phyloP scores from a whole-genome alignment of 768 basidiomycete genomes.

The Lepiota venenata region DNA sequence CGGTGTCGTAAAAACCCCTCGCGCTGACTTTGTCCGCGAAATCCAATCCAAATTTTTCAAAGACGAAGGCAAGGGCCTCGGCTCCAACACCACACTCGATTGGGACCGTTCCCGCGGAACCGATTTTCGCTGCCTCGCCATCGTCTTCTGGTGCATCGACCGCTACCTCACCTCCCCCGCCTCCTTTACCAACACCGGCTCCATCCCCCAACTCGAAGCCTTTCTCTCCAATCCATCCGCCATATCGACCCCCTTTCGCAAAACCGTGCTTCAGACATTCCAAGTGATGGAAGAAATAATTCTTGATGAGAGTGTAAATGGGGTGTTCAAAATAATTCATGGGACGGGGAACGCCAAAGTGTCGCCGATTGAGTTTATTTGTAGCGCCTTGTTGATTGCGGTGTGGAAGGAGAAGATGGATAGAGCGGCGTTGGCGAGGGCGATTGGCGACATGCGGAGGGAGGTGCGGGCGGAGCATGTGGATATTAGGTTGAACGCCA shows the following conservation, averaged over 20 bases:
- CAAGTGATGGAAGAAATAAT: conserved; percentile 45
- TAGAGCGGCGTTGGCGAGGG: conserved; percentile 36
- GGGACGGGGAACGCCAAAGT: conserved; percentile 44
- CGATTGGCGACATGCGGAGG: conserved; percentile 48
- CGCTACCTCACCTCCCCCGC: conserved; percentile 21
- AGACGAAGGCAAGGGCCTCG: conserved; percentile 28
- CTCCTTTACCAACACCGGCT: conserved; percentile 21
- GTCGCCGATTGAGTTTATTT: conserved; percentile 67
- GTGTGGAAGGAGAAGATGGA: conserved; percentile 39
- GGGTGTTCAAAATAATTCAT: conserved; percentile 34
- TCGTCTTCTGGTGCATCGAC: conserved; percentile 50
- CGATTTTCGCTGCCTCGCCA: conserved; percentile 58
- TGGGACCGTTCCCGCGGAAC: conserved; percentile 49
- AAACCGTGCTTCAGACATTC: conserved; percentile 39
- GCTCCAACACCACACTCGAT: conserved; percentile 32
- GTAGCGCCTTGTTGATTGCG: conserved; percentile 51
- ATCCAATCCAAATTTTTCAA: conserved; percentile 45
- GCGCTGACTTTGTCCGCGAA: conserved; percentile 56
- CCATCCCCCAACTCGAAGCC: conserved; percentile 41
- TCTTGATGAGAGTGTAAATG: conserved; percentile 27
- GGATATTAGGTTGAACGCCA: conserved; percentile 65
- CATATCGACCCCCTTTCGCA: conserved; percentile 25
- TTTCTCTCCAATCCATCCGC: conserved; percentile 41
- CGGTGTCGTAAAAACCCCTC: conserved; percentile 58
- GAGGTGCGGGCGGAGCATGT: conserved; percentile 51